phyloP scores from a whole-genome alignment of 148 eudicot genomes.

The Rhododendron ovatum region DNA sequence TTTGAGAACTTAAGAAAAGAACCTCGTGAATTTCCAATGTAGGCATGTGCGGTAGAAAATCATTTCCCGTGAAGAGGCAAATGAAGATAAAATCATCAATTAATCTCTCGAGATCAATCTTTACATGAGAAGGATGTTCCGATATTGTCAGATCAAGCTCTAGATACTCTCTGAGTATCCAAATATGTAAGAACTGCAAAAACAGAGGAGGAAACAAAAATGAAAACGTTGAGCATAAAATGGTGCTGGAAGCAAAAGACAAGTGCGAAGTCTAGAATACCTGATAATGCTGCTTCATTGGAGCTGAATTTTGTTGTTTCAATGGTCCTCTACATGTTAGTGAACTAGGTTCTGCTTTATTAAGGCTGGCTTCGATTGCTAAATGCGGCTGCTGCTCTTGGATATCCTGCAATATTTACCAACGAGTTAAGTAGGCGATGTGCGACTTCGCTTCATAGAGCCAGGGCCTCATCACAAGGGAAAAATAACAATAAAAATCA shows the following conservation, averaged over 20 bases:
- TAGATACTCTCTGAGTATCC: constrained; percentile 48
- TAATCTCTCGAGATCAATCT: constrained; percentile 31
- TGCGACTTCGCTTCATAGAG: neutral
- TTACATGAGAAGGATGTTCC: constrained; percentile 23
- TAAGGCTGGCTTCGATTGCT: no score
- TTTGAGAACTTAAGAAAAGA: no score
- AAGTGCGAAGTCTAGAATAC: constrained; percentile 1
- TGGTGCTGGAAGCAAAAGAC: no score
- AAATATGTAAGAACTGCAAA: constrained; percentile 44
- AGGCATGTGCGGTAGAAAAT: constrained; percentile 50
- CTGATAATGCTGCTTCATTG: constrained; percentile 16
- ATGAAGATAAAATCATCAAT: constrained; percentile 53
- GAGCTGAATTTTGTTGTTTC: neutral
- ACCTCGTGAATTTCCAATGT: constrained; percentile 48
- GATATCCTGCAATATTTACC: neutral
- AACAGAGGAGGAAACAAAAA: neutral
- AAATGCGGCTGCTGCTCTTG: neutral
- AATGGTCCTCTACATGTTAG: no score
- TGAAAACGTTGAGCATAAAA: neutral
- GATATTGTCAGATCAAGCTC: constrained; percentile 27
- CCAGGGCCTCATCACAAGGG: no score
- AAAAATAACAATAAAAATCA: no score
- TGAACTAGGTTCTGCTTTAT: neutral
- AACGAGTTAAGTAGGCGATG: no score
- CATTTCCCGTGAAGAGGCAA: constrained; percentile 52